These are phyloP conservation scores for Pichia sp. DNA, from an alignment of 1,139 yeast genomes.

Conservation along the genomic window DNA sequence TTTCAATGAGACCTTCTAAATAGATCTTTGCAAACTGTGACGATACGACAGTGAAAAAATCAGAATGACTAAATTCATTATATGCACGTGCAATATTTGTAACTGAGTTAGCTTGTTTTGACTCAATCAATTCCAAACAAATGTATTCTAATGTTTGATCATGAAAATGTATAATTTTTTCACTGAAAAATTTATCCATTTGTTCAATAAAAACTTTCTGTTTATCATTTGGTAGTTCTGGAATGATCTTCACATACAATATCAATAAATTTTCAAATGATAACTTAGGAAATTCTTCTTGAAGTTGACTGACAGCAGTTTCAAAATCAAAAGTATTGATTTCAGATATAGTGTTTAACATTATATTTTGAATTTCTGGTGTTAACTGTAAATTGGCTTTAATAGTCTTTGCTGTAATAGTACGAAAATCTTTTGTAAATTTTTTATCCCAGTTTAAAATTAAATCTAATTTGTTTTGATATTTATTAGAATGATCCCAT, in stretches of 20 bases:
- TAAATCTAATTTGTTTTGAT: slow-evolving; percentile 3
- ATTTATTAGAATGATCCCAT: slow-evolving; percentile 3
- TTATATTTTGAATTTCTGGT: not conserved
- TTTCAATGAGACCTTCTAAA: slow-evolving; percentile 13
- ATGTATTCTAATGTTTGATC: slow-evolving; percentile 12
- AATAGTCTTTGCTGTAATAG: not conserved
- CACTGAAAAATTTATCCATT: slow-evolving; percentile 4
- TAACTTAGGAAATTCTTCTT: slow-evolving; percentile 5
- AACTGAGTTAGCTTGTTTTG: not conserved
- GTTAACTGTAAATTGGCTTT: slow-evolving; percentile 3
- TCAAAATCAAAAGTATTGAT: not conserved
- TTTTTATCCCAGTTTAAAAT: slow-evolving; percentile 7
- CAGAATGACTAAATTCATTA: slow-evolving; percentile 8
- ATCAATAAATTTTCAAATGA: slow-evolving; percentile 9
- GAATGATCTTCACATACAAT: slow-evolving; percentile 8
- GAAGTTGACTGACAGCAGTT: slow-evolving; percentile 1
- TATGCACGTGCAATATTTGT: slow-evolving; percentile 8
- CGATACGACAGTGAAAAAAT: slow-evolving; percentile 7
- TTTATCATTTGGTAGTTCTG: slow-evolving; percentile 4
- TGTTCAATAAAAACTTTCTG: slow-evolving; percentile 4
- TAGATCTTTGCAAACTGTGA: slow-evolving; percentile 10
- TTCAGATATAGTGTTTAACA: not conserved
- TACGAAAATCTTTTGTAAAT: not conserved
- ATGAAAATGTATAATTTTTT: slow-evolving; percentile 15
- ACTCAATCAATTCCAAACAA: slow-evolving; percentile 1